Evolutionary conservation across 164 flowering plant genomes (phyloP), one percentile per base, ranked within the genome.

Genomic region (Chimonanthus salicifolius): DNA sequence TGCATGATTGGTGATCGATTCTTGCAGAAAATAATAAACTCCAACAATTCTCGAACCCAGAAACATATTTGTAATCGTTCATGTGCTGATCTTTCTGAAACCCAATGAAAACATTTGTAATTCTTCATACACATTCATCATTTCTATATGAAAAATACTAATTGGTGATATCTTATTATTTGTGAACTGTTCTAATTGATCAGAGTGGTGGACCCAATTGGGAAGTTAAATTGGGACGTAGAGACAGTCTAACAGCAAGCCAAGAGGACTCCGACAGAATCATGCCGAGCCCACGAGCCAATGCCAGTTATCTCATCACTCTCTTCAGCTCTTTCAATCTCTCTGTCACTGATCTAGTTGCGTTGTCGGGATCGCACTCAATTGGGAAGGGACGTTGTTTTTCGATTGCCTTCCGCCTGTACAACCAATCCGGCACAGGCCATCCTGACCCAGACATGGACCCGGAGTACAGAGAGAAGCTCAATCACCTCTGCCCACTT

Each of bases 221-320:
- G 99, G 87, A 86, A 71, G 97, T 92, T 74, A 88, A 79, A 74
- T 64, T 92, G 47, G 99, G 97, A 6, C 78, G 99, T 46, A 63
- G 71, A 74, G 99, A 94, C 50, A 91, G 97, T 84, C 77, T 92
- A 58, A 88, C 84, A 15, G 96, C 97, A 5, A 90, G 90, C 83
- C 92, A 89, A 79, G 87, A 87, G 71, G 92, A 84, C 69, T 79
- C 99, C 5, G 70, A 89, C 81, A 71, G 83, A 20, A 90, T 92
- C 72, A 92, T 92, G 97, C 99, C 99, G 3, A 94, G 97, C 74
- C 98, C 97, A 20, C 85, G 98, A 80, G 82, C 90, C 49, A 90
- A 91, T 70, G 94, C 99, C 3, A 87, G 77, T 63, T 69, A 2
- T 43, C 90, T 91, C 48, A 82, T 90, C 4, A 77, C 83, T 50